These are phyloP conservation scores for Nothopassalora personata DNA, from an alignment of 2,329 filamentous ascomycete genomes.

Conservation along the genomic window DNA sequence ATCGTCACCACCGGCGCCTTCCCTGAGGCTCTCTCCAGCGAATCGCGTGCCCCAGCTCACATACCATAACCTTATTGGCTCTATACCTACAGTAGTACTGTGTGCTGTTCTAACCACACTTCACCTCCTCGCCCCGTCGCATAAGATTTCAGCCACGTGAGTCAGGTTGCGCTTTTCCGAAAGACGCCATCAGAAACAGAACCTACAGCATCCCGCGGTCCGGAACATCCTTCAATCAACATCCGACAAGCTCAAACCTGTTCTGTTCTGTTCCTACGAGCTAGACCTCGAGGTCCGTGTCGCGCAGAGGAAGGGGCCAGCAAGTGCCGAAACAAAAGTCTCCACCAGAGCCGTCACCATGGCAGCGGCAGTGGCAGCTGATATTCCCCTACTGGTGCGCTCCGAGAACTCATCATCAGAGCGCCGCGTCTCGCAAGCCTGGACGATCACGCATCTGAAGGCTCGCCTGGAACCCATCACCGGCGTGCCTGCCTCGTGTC, in stretches of 20 bases:
- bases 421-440: slow-evolving; percentile 85
- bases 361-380: slow-evolving; percentile 49
- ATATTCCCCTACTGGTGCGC: slow-evolving; percentile 68
- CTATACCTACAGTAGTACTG: too few species aligned
- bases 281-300: too few species aligned
- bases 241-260: not conserved
- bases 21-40: not conserved
- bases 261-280: not conserved
- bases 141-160: slow-evolving; percentile 6
- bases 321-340: not conserved
- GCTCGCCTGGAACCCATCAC: slow-evolving; percentile 87
- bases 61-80: not conserved
- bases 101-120: not conserved
- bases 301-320: not conserved
- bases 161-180: not conserved
- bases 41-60: not conserved
- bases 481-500: slow-evolving; percentile 75
- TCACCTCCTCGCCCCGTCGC: too few species aligned
- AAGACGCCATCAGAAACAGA: not conserved
- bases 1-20: not conserved
- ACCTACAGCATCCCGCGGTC: not conserved
- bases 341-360: not conserved
- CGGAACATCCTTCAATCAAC: not conserved
- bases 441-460: slow-evolving; percentile 81
- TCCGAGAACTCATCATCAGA: slow-evolving; percentile 78